These are phyloP conservation scores for Voacanga thouarsii DNA, from an alignment of 257 asterid species.

Conservation along the genomic window DNA sequence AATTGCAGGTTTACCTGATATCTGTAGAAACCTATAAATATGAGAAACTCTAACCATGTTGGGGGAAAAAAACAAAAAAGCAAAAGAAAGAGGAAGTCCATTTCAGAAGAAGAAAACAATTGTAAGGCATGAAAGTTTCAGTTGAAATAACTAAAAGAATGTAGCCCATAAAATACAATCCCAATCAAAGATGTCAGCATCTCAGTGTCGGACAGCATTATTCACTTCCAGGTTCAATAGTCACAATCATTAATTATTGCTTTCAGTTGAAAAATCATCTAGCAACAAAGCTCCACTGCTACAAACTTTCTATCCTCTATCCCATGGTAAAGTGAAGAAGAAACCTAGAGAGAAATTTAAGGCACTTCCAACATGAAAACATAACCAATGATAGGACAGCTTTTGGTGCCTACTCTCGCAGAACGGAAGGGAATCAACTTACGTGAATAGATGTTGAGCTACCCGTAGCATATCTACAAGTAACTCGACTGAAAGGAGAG, in stretches of 20 bases:
- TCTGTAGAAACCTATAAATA: conserved; percentile 37
- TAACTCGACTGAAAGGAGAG: too few relatives aligned
- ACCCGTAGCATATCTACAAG: too few relatives aligned
- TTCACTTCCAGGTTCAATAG: background rate
- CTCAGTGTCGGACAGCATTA: background rate
- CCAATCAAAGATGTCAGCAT: background rate
- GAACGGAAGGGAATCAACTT: too few relatives aligned
- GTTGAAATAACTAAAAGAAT: background rate
- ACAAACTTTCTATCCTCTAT: background rate
- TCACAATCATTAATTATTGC: background rate
- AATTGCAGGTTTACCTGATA: conserved; percentile 64
- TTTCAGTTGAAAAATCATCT: background rate
- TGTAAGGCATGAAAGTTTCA: background rate
- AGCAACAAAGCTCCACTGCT: background rate
- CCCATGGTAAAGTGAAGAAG: background rate
- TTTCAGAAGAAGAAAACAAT: background rate
- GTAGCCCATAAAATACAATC: background rate
- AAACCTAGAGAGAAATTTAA: background rate
- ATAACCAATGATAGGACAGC: background rate
- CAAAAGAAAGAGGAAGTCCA: background rate
- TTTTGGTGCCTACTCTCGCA: too few relatives aligned
- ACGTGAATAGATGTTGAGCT: too few relatives aligned
- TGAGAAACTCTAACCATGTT: conserved; percentile 21
- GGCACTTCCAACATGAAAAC: background rate
- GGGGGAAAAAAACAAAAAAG: background rate